Evolutionary conservation across 1,284 basidiomycete species (phyloP).

Genomic region (Cronartium ribicola): DNA sequence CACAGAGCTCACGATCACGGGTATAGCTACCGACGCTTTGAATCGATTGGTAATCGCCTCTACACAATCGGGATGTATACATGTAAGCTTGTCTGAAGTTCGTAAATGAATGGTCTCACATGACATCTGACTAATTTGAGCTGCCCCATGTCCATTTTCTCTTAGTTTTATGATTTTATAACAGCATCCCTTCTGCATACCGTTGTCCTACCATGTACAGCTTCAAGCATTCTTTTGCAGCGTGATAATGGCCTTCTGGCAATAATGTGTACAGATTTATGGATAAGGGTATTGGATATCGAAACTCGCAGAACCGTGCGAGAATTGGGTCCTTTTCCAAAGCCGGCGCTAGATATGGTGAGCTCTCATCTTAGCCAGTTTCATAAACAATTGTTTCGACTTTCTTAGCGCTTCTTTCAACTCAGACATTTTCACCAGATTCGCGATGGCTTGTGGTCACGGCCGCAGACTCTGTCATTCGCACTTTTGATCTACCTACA

Average conservation of each 20-base stretch:
- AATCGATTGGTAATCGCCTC: constrained; percentile 76
- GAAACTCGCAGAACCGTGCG: constrained; percentile 83
- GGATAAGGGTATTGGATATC: constrained; percentile 80
- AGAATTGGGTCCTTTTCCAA: constrained; percentile 74
- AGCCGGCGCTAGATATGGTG: constrained; percentile 76
- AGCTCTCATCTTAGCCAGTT: constrained; percentile 48
- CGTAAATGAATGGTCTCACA: no score
- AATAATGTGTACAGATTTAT: constrained; percentile 75
- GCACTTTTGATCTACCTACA: constrained; percentile 94
- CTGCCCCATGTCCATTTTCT: neutral
- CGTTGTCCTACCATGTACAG: constrained; percentile 64
- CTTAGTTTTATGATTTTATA: constrained; percentile 93
- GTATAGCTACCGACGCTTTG: constrained; percentile 77
- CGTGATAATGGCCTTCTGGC: constrained; percentile 82
- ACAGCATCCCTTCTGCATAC: constrained; percentile 68
- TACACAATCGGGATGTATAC: constrained; percentile 80
- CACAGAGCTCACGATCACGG: constrained; percentile 62
- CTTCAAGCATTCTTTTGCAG: constrained; percentile 71
- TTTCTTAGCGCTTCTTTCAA: constrained; percentile 1
- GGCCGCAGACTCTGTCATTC: constrained; percentile 82
- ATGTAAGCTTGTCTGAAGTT: constrained; percentile 58
- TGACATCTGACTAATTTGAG: neutral
- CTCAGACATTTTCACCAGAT: constrained; percentile 82
- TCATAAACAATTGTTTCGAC: neutral
- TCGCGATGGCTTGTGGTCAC: constrained; percentile 86